Conservation (phyloP, 1,284 basidiomycete genomes). For the Singerocomus rubriflavus region DNA sequence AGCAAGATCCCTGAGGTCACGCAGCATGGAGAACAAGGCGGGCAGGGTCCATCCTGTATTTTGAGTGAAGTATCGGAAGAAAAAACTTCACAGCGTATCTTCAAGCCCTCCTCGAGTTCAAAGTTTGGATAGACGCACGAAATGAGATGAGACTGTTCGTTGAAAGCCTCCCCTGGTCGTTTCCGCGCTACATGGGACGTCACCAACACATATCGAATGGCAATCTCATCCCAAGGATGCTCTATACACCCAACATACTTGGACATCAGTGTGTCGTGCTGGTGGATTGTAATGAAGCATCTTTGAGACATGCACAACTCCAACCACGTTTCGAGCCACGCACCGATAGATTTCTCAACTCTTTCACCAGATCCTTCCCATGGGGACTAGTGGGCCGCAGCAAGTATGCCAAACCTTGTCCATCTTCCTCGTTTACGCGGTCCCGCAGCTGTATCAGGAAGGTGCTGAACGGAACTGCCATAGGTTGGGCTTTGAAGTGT, state of each 20-base stretch:
- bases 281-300: background rate
- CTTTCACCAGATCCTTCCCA: constrained; percentile 68
- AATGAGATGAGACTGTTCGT: constrained; percentile 65
- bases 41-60: constrained; percentile 83
- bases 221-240: constrained; percentile 78
- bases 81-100: constrained; percentile 46
- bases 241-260: constrained; percentile 63
- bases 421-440: constrained; percentile 60
- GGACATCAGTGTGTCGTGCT: constrained; percentile 48
- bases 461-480: constrained; percentile 45
- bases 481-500: background rate
- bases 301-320: background rate
- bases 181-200: constrained; percentile 65
- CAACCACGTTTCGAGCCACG: constrained; percentile 18
- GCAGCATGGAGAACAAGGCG: constrained; percentile 73
- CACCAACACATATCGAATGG: constrained; percentile 73
- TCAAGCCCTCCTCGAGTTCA: background rate
- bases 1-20: constrained; percentile 79
- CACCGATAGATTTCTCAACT: constrained; percentile 67
- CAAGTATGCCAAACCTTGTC: constrained; percentile 66
- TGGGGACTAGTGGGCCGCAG: constrained; percentile 71
- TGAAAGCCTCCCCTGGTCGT: constrained; percentile 68
- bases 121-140: constrained; percentile 43
- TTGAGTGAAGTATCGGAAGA: constrained; percentile 72
- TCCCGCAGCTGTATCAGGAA: constrained; percentile 61